Evolutionary conservation across 495 filamentous ascomycete species (phyloP).

Genomic region (Penicillium dipodomyicola): DNA sequence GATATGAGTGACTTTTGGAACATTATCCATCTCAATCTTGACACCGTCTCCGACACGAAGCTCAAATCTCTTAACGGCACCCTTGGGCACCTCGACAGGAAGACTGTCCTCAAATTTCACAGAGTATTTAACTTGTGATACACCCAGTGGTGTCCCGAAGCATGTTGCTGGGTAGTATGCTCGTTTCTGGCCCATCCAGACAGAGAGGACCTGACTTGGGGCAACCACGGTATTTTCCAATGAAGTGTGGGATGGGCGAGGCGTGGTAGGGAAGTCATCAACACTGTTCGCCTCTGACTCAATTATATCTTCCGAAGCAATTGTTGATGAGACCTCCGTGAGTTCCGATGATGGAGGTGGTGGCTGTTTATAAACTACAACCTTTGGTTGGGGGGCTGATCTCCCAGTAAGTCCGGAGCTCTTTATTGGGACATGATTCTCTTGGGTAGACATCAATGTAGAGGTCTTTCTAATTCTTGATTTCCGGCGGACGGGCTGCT

Average conservation of each 20-base stretch:
- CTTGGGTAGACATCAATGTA: constrained; percentile 13
- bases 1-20: constrained; percentile 47
- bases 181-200: constrained; percentile 49
- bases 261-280: constrained; percentile 19
- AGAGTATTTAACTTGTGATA: constrained; percentile 38
- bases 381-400: constrained; percentile 12
- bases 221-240: constrained; percentile 28
- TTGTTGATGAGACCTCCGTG: constrained; percentile 12
- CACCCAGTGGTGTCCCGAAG: constrained; percentile 41
- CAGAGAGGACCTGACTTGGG: constrained; percentile 50
- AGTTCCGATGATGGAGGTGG: constrained; percentile 17
- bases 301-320: constrained; percentile 15
- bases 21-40: constrained; percentile 49
- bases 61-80: constrained; percentile 48
- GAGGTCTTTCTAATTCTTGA: constrained; percentile 19
- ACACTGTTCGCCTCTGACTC: constrained; percentile 10
- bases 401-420: constrained; percentile 6
- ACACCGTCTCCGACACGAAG: constrained; percentile 49
- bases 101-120: constrained; percentile 49
- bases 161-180: constrained; percentile 54
- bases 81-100: constrained; percentile 42
- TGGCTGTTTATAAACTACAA: constrained; percentile 11
- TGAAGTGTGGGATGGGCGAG: background rate
- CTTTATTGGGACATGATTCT: constrained; percentile 12
- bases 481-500: constrained; percentile 28